phyloP scores from a whole-genome alignment of 495 filamentous ascomycete genomes.

The Talaromyces proteolyticus region DNA sequence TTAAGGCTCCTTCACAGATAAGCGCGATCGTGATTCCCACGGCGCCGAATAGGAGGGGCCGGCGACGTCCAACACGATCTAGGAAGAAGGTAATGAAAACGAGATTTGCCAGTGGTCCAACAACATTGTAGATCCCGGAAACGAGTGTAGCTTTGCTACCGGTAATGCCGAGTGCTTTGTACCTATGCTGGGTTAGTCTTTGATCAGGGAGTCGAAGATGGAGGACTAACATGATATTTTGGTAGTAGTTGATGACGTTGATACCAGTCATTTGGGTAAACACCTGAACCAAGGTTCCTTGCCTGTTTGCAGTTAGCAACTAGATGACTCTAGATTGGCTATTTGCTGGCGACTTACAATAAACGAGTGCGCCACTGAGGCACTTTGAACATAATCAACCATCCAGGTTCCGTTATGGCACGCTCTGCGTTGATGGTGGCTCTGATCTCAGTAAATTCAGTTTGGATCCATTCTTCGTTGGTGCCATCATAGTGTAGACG shows the following conservation, averaged over 20 bases:
- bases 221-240: constrained; percentile 38
- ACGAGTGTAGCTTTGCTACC: constrained; percentile 46
- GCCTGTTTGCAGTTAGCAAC: constrained; percentile 15
- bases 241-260: constrained; percentile 57
- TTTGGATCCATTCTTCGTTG: constrained; percentile 43
- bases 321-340: constrained; percentile 24
- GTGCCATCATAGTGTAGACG: constrained; percentile 43
- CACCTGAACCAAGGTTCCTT: constrained; percentile 26
- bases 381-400: constrained; percentile 46
- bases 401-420: constrained; percentile 32
- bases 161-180: constrained; percentile 49
- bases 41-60: constrained; percentile 32
- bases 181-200: constrained; percentile 12
- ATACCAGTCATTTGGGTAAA: constrained; percentile 46
- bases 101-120: constrained; percentile 46
- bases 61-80: constrained; percentile 31
- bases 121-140: constrained; percentile 54
- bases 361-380: constrained; percentile 43
- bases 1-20: constrained; percentile 35
- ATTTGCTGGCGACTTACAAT: constrained; percentile 23
- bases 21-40: constrained; percentile 33
- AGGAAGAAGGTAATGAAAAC: constrained; percentile 40
- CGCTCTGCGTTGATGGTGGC: constrained; percentile 43
- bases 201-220: background rate
- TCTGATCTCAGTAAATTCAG: constrained; percentile 43